Conservation (phyloP, 345 rosid genomes). For the Kandelia obovata region DNA sequence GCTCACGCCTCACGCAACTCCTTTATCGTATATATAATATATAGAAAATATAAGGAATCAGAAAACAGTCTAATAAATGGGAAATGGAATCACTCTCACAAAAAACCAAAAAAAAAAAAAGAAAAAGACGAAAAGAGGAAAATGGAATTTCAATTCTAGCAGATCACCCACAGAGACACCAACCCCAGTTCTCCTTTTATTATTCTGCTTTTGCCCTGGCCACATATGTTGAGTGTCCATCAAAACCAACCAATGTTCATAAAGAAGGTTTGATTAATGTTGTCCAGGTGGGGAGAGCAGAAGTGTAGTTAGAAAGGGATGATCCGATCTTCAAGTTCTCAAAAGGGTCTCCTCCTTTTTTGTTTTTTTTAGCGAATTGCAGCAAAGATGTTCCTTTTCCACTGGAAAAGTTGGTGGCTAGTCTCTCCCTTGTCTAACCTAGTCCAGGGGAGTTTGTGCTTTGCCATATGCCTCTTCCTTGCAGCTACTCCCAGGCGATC, state of each 20-base stretch:
- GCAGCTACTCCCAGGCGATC: slow-evolving; percentile 54
- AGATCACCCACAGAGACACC: not conserved
- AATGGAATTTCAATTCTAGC: slow-evolving; percentile 5
- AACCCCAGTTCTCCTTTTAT: not conserved
- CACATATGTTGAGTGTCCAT: not conserved
- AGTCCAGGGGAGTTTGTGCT: slow-evolving; percentile 60
- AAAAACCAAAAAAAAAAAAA: too few species aligned
- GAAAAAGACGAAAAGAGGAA: too few species aligned
- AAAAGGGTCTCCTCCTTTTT: not conserved
- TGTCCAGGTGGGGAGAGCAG: too few species aligned
- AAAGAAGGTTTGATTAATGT: not conserved
- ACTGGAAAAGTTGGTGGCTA: slow-evolving; percentile 35
- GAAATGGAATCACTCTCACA: too few species aligned
- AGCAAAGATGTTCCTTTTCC: slow-evolving; percentile 56
- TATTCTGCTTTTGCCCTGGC: slow-evolving; percentile 11
- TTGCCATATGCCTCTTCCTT: slow-evolving; percentile 51
- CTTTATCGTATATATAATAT: too few species aligned
- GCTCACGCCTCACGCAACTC: too few species aligned
- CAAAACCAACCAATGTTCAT: not conserved
- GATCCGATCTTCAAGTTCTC: too few species aligned
- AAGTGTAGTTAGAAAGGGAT: too few species aligned
- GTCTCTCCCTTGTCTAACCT: slow-evolving; percentile 32
- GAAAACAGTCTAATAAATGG: too few species aligned
- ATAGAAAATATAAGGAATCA: too few species aligned
- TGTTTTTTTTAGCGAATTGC: slow-evolving; percentile 28